phyloP scores from a whole-genome alignment of 441 rosid species.

The Adansonia gregorii region DNA sequence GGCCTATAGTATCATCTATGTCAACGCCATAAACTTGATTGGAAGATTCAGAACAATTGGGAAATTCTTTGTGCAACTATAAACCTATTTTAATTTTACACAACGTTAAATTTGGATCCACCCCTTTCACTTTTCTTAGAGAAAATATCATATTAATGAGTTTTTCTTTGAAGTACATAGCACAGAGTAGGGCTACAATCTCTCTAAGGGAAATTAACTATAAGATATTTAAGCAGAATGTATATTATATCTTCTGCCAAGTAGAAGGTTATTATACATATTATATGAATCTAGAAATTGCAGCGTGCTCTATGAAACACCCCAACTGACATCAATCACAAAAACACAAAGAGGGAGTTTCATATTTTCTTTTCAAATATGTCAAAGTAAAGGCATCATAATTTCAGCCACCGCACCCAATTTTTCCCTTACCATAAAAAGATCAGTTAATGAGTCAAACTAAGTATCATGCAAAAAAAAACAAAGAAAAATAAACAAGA shows the following conservation, averaged over 20 bases:
- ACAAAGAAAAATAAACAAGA: neutral
- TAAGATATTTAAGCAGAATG: neutral
- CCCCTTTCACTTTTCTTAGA: neutral
- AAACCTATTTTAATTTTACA: neutral
- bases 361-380: neutral
- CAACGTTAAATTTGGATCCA: neutral
- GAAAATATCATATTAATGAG: neutral
- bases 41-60: conserved; percentile 26
- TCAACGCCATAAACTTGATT: conserved; percentile 24
- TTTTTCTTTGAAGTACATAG: neutral
- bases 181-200: neutral
- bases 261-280: conserved; percentile 19
- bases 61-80: conserved; percentile 16
- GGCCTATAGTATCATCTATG: conserved; percentile 10
- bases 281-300: neutral
- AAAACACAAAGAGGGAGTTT: neutral
- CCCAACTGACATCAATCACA: neutral
- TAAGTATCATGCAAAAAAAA: neutral
- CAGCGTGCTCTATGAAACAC: neutral
- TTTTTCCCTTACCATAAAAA: neutral
- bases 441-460: neutral
- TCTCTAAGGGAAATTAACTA: neutral
- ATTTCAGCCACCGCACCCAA: conserved; percentile 15
- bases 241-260: neutral
- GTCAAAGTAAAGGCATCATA: neutral